Conservation (phyloP, 2,329 filamentous ascomycete species). For the Fusarium pseudograminearum region DNA sequence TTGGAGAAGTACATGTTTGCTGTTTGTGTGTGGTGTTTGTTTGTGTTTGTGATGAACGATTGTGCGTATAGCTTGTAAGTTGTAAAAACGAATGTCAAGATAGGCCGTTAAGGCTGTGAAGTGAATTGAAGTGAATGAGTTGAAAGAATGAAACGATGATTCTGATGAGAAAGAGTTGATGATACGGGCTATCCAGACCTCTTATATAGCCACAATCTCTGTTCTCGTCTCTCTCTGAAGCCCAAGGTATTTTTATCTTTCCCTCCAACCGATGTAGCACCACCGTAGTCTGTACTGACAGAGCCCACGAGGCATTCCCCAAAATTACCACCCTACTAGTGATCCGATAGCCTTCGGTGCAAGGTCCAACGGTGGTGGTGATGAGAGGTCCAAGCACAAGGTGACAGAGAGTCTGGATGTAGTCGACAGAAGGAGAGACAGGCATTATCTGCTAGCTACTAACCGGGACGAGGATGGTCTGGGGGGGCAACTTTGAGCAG, state of each 20-base stretch:
- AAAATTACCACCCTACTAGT: constrained; percentile 12
- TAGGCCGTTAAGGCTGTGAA: constrained; percentile 20
- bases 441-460: constrained; percentile 1
- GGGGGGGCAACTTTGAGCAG: neutral
- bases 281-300: neutral
- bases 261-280: neutral
- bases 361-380: constrained; percentile 6
- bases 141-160: constrained; percentile 17
- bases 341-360: constrained; percentile 10
- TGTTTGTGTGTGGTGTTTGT: constrained; percentile 3
- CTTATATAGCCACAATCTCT: constrained; percentile 31
- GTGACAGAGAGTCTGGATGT: constrained; percentile 11
- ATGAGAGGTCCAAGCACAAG: constrained; percentile 22
- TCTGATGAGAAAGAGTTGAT: constrained; percentile 20
- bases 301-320: neutral
- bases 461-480: constrained; percentile 23
- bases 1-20: constrained; percentile 51
- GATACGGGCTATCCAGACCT: constrained; percentile 14
- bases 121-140: constrained; percentile 34
- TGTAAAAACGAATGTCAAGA: constrained; percentile 13
- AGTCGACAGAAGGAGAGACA: neutral
- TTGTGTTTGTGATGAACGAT: neutral
- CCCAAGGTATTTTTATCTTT: constrained; percentile 3
- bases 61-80: constrained; percentile 1
- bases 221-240: neutral